Evolutionary conservation across 768 basidiomycete species (phyloP), one percentile per base, ranked within the genome.

Genomic region (Auricularia auricula-judae): DNA sequence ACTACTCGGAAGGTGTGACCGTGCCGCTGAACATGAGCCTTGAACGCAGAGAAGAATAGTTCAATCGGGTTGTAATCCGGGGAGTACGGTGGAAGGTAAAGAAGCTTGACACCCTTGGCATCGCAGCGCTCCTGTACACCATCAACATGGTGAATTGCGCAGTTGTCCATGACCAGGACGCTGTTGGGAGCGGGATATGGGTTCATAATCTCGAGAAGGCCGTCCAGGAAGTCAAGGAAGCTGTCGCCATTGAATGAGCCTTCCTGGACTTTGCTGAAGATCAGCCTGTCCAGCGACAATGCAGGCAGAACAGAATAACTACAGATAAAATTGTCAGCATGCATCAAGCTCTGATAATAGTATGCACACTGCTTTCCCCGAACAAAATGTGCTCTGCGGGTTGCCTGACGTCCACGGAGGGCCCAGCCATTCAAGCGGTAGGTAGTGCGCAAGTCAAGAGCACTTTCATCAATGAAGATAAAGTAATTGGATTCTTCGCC

Each of bases 131-230:
- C 71, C 1, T 43, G 62, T 3, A 80, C 65, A 1, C 66, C 66
- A 0, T 67, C 64, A 35, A 66, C 64, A 42, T 78, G 71, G 65
- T 80, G 76, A 29, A 78, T 76, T 1, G 62, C 33, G 4, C 73
- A 72, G 66, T 78, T 78, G 65, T 78, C 78, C 74, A 79, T 75
- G 1, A 79, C 69, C 35, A 79, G 64, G 3, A 78, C 76, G 4
- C 74, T 77, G 14, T 78, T 76, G 2, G 67, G 68, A 0, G 39
- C 65, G 0, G 76, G 78, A 60, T 67, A 79, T 1, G 74, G 77
- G 23, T 77, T 66, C 79, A 80, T 80, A 2, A 64, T 42, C 34
- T 72, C 69, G 1, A 80, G 72, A 0, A 80, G 67, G 0, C 70
- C 66, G 3, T 69, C 51, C 11, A 81, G 69, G 64, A 78, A 80